Evolutionary conservation across 139 green algal genomes (phyloP).

Genomic region (Chlorella sp.): DNA sequence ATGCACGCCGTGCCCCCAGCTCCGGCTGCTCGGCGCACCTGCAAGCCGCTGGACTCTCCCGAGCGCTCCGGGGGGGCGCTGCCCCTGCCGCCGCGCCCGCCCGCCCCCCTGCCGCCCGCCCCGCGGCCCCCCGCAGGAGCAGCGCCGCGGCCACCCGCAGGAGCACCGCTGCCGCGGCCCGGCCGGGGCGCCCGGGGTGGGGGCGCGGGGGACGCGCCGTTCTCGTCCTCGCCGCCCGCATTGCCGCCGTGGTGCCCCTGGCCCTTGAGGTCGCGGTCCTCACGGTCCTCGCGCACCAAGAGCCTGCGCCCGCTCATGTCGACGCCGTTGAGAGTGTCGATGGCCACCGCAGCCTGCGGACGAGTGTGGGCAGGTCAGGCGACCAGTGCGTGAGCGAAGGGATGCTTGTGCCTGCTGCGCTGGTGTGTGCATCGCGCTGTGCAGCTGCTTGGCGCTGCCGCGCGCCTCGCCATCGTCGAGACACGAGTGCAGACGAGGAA

Average conservation of each 20-base stretch:
- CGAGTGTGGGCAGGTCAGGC: no score
- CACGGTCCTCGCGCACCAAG: slow-evolving; percentile 87
- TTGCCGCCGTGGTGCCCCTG: no score
- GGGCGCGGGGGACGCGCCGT: neutral
- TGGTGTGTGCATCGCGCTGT: no score
- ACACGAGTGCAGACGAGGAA: no score
- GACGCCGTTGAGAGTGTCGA: slow-evolving; percentile 59
- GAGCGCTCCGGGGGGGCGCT: neutral
- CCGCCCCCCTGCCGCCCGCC: neutral
- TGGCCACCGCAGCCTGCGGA: neutral
- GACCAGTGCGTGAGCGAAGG: no score
- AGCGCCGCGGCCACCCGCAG: slow-evolving; percentile 3
- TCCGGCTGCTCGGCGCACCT: neutral
- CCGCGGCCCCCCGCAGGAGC: neutral
- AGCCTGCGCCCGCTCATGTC: slow-evolving; percentile 83
- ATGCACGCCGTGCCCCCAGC: no score
- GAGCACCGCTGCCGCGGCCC: neutral
- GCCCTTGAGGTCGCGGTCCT: slow-evolving; percentile 91
- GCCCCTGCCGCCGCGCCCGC: neutral
- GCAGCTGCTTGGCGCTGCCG: no score
- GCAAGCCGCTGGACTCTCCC: slow-evolving; percentile 1
- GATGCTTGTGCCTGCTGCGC: no score
- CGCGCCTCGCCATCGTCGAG: no score
- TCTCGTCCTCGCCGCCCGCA: neutral
- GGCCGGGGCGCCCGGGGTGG: neutral